Evolutionary conservation across 2,329 filamentous ascomycete genomes (phyloP), one percentile per base, ranked within the genome.

Genomic region (Alternaria angustiovoidea): DNA sequence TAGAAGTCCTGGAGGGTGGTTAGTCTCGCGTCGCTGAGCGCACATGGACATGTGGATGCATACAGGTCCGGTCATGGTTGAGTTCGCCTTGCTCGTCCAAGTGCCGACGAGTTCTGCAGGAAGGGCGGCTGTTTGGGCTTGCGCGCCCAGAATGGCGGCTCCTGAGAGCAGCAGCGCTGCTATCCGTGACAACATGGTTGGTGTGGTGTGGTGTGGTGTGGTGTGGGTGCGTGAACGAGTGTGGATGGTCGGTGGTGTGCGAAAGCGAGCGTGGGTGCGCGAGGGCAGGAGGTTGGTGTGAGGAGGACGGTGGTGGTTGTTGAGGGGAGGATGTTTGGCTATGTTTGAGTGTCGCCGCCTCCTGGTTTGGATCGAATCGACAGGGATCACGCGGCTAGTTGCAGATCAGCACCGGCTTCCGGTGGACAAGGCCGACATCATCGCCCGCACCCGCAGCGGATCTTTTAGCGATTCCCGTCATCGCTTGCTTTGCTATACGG

Each of bases 61-160:
- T 86, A 91, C 89, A 54, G 89, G 86, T 44, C 90, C 89, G 8
- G 89, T 92, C 44, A 91, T 73, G 41, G 90, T 90, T 62, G 87
- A 86, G 72, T 85, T 87, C 26, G 88, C 89, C 77, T 92, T 92
- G 46, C 88, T 89, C 16, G 86, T 85, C 89, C 89, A 92, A 59
- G 89, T 92, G 59, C 89, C 89, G n/a, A 87, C 83, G 32, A 91
- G 79, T 53, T 84, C 79, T 38, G 68, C 59, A 18, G 68, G 56
- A 26, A 66, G 44, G 44, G 68, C 51, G 39, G 65, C 51, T 32
- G 69, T 69, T 62, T 78, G 76, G 72, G 76, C 78, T 41, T 70
- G 70, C 51, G 62, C 70, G 20, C 67, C 61, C 48, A 71, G 44
- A 32, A 82, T 79, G 51, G 78, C 77, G 49, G 78, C 72, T 59